A percentile compares a stretch with the other conserved stretches of the same genome.
phyloP scores from a whole-genome alignment of 1,284 basidiomycete species.

The Porodaedalea pini region DNA sequence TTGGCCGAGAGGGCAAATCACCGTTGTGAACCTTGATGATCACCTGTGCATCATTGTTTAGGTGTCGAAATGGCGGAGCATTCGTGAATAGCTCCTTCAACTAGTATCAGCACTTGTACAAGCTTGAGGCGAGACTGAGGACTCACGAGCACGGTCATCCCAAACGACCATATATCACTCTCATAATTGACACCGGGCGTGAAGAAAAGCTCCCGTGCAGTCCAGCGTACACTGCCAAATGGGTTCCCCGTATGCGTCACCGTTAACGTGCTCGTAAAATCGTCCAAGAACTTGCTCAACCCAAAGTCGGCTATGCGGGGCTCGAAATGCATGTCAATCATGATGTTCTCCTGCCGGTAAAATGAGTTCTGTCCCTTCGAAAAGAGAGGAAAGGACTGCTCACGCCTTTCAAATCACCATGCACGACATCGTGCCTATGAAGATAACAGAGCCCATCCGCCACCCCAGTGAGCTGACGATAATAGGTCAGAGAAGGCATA shows the following conservation, averaged over 20 bases:
- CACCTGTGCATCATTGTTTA: slow-evolving; percentile 9
- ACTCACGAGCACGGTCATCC: slow-evolving; percentile 18
- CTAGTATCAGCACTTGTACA: not conserved
- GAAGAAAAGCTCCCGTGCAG: slow-evolving; percentile 17
- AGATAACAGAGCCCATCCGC: slow-evolving; percentile 20
- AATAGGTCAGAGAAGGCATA: not conserved
- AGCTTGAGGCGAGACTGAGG: too few species aligned
- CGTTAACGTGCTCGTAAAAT: not conserved
- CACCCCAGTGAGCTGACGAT: slow-evolving; percentile 13
- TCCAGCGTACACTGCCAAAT: slow-evolving; percentile 16
- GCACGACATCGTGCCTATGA: slow-evolving; percentile 19
- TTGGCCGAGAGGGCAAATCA: slow-evolving; percentile 9
- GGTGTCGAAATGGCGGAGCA: slow-evolving; percentile 10
- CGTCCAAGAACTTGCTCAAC: slow-evolving; percentile 14
- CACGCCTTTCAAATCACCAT: slow-evolving; percentile 19
- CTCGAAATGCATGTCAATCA: slow-evolving; percentile 16
- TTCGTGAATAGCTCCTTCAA: slow-evolving; percentile 18
- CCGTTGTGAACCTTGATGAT: slow-evolving; percentile 15
- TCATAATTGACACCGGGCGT: slow-evolving; percentile 9
- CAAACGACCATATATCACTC: slow-evolving; percentile 21
- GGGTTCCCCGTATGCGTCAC: slow-evolving; percentile 6
- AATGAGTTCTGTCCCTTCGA: not conserved
- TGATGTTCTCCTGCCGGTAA: slow-evolving; percentile 12
- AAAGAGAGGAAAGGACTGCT: not conserved
- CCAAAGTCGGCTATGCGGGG: slow-evolving; percentile 20